These are phyloP conservation scores for Pilatotrama ljubarskyi DNA, from an alignment of 768 basidiomycete species.

Conservation along the genomic window DNA sequence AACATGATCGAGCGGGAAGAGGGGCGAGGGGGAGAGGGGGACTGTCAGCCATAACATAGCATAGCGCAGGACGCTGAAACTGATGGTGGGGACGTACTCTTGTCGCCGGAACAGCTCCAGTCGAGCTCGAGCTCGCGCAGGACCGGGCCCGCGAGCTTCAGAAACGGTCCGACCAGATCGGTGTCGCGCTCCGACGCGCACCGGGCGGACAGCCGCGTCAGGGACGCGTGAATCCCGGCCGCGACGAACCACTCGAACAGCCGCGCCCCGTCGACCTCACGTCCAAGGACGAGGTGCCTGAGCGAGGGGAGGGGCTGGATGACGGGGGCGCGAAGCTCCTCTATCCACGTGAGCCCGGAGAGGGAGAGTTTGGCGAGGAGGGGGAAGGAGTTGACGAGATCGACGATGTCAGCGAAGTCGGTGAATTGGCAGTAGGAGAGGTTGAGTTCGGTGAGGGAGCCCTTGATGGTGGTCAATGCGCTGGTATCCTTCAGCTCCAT, in stretches of 20 bases:
- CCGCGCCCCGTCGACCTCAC: constrained; percentile 19
- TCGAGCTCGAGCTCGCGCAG: constrained; percentile 28
- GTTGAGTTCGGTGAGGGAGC: constrained; percentile 23
- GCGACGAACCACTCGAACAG: constrained; percentile 27
- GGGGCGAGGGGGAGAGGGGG: not conserved
- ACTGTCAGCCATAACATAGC: not conserved
- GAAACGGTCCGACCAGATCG: constrained; percentile 22
- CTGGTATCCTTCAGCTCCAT: constrained; percentile 9
- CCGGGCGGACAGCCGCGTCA: constrained; percentile 21
- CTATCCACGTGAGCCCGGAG: constrained; percentile 25
- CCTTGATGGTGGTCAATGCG: too few relatives aligned
- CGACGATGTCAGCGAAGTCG: constrained; percentile 26
- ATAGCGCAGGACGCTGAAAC: not conserved
- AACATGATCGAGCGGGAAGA: not conserved
- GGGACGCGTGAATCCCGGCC: constrained; percentile 14
- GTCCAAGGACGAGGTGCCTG: constrained; percentile 20
- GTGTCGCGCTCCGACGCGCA: constrained; percentile 25
- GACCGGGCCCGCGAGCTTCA: constrained; percentile 19
- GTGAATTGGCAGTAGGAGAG: constrained; percentile 30
- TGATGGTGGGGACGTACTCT: constrained; percentile 9
- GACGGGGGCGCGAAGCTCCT: not conserved
- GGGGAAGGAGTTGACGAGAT: constrained; percentile 28
- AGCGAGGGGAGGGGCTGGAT: constrained; percentile 5
- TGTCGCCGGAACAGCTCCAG: constrained; percentile 24
- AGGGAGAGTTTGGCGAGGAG: constrained; percentile 21